These are phyloP conservation scores for Bretschneidera sinensis DNA, from an alignment of 345 rosid species.

Conservation along the genomic window DNA sequence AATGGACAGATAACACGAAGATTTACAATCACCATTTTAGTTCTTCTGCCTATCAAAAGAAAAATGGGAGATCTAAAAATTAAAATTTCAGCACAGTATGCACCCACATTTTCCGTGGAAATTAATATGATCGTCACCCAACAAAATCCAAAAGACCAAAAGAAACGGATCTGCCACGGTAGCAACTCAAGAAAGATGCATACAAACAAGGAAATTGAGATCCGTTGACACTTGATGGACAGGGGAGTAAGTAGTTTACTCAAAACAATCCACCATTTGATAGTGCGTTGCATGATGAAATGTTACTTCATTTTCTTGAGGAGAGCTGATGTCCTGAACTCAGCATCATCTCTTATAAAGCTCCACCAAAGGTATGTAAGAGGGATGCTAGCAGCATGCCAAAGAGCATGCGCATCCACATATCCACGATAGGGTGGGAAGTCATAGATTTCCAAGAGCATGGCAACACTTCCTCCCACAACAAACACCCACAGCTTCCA, in stretches of 20 bases:
- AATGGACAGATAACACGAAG: too few relatives aligned
- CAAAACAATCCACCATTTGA: not conserved
- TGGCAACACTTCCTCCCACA: constrained; percentile 38
- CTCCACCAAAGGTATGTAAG: constrained; percentile 87
- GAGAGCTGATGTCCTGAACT: constrained; percentile 51
- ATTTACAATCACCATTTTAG: too few relatives aligned
- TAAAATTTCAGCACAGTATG: too few relatives aligned
- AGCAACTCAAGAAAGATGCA: constrained; percentile 3
- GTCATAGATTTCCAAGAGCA: constrained; percentile 57
- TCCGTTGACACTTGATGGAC: not conserved
- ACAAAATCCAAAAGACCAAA: constrained; percentile 6
- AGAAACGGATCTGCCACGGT: not conserved
- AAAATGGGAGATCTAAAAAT: too few relatives aligned
- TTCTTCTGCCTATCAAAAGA: too few relatives aligned
- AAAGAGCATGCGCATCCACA: constrained; percentile 72
- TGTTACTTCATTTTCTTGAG: constrained; percentile 54
- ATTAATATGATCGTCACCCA: constrained; percentile 1
- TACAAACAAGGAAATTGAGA: constrained; percentile 1
- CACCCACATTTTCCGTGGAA: too few relatives aligned
- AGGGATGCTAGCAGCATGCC: constrained; percentile 68
- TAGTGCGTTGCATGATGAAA: not conserved
- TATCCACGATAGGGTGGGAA: constrained; percentile 73
- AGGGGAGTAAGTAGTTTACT: constrained; percentile 6
- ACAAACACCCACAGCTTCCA: constrained; percentile 77
- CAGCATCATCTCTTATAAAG: constrained; percentile 76